Percentiles rank a stretch among this genome's conserved stretches.
Conservation (phyloP, 176 grass and related monocot genomes). For the barley (Hordeum vulgare) region DNA sequence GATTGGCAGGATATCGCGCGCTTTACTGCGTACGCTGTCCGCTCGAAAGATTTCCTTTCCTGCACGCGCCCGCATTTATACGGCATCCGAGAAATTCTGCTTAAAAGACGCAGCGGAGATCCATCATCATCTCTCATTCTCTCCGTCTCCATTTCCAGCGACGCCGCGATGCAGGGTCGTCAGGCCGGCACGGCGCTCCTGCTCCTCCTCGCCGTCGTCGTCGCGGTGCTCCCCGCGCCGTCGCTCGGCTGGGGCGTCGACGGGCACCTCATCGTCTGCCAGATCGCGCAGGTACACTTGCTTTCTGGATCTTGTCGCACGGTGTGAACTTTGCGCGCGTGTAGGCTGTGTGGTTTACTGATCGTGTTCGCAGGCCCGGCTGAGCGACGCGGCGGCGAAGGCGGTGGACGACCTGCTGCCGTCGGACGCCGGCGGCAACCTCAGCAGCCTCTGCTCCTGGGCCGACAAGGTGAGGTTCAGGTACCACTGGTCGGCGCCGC, state of each 20-base stretch:
- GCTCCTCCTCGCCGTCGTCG: not conserved
- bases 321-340: too few relatives aligned
- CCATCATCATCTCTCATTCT: not conserved
- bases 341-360: too few relatives aligned
- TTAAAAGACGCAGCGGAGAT: not conserved
- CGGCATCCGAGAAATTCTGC: not conserved
- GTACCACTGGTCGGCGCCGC: slow-evolving; percentile 41
- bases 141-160: not conserved
- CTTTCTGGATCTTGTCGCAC: not conserved
- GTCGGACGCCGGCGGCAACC: slow-evolving; percentile 32
- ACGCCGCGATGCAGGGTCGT: not conserved
- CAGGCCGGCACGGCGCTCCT: not conserved
- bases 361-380: not conserved
- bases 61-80: not conserved
- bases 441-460: slow-evolving; percentile 57
- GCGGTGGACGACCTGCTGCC: slow-evolving; percentile 55
- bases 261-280: slow-evolving; percentile 52
- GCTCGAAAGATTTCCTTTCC: not conserved
- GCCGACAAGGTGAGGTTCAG: slow-evolving; percentile 45
- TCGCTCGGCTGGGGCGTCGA: slow-evolving; percentile 42
- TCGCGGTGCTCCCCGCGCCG: slow-evolving; percentile 26
- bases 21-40: slow-evolving; percentile 1
- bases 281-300: slow-evolving; percentile 49
- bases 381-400: slow-evolving; percentile 28
- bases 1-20: not conserved